phyloP scores from a whole-genome alignment of 257 asterid genomes.

The Petrea volubilis region DNA sequence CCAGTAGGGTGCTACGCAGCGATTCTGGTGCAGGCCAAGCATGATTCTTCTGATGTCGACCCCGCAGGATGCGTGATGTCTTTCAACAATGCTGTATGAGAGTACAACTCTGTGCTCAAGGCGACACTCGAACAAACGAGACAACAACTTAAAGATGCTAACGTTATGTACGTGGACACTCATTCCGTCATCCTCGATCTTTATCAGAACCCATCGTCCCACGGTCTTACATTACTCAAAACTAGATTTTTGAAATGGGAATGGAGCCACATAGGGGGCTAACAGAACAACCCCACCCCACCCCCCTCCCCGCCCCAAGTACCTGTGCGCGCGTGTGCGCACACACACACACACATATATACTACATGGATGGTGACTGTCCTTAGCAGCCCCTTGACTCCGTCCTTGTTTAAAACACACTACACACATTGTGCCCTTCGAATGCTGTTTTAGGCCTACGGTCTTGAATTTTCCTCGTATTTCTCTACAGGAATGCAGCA shows the following conservation, averaged over 20 bases:
- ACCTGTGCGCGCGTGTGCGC: too few relatives aligned
- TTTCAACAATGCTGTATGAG: slow-evolving; percentile 51
- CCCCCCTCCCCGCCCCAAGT: too few relatives aligned
- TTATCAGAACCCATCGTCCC: slow-evolving; percentile 47
- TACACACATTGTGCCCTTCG: too few relatives aligned
- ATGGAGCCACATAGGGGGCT: too few relatives aligned
- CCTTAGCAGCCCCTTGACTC: too few relatives aligned
- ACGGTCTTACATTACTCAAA: too few relatives aligned
- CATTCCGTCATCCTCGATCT: slow-evolving; percentile 51
- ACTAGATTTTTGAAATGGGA: too few relatives aligned
- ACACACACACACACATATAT: too few relatives aligned
- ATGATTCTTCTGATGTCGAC: slow-evolving; percentile 49
- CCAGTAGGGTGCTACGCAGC: slow-evolving; percentile 74
- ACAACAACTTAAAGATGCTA: slow-evolving; percentile 39
- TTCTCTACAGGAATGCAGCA: slow-evolving; percentile 53
- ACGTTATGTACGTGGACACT: slow-evolving; percentile 48
- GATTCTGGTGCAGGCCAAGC: slow-evolving; percentile 38
- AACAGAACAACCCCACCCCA: too few relatives aligned
- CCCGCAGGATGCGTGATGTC: slow-evolving; percentile 57
- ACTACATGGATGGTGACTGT: too few relatives aligned
- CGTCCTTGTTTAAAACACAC: too few relatives aligned
- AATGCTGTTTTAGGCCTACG: background rate
- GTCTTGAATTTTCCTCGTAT: background rate
- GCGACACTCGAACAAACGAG: slow-evolving; percentile 39
- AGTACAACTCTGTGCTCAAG: slow-evolving; percentile 54